Evolutionary conservation across 345 rosid genomes (phyloP).

Genomic region (Euphorbia pulcherrima): DNA sequence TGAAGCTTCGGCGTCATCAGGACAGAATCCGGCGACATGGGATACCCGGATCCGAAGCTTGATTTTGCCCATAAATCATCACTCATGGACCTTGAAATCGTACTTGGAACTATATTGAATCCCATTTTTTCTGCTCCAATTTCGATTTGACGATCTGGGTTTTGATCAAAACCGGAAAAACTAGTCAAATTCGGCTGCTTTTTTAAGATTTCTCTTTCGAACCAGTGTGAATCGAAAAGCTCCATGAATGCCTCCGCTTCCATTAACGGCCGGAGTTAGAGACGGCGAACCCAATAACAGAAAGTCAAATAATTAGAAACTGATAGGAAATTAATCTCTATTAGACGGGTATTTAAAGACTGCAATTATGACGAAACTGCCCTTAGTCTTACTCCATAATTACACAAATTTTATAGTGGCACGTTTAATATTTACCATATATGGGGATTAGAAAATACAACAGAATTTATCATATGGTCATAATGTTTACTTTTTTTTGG

Average conservation of each 20-base stretch:
- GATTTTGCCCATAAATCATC: constrained; percentile 35
- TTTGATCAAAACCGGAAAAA: constrained; percentile 13
- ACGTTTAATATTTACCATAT: constrained; percentile 26
- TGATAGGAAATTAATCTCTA: background rate
- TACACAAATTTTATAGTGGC: constrained; percentile 8
- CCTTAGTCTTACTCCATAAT: constrained; percentile 10
- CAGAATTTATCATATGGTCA: background rate
- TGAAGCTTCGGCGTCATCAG: constrained; percentile 35
- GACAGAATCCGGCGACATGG: constrained; percentile 48
- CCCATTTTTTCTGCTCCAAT: constrained; percentile 19
- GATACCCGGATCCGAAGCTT: constrained; percentile 23
- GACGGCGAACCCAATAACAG: constrained; percentile 16
- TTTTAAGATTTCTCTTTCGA: constrained; percentile 42
- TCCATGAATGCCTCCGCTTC: constrained; percentile 25
- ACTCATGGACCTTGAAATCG: constrained; percentile 50
- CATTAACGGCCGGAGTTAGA: constrained; percentile 20
- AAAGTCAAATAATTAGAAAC: background rate
- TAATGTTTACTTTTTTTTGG: constrained; percentile 21
- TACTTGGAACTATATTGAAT: constrained; percentile 24
- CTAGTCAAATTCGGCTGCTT: constrained; percentile 15
- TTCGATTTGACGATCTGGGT: constrained; percentile 25
- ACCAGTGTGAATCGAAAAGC: constrained; percentile 48
- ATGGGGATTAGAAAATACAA: background rate
- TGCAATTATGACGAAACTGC: constrained; percentile 1
- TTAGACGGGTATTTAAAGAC: constrained; percentile 14